Percentiles rank a stretch among this genome's conserved stretches.
phyloP scores from a whole-genome alignment of 2,329 filamentous ascomycete genomes.

The Pseudogymnoascus sp. region DNA sequence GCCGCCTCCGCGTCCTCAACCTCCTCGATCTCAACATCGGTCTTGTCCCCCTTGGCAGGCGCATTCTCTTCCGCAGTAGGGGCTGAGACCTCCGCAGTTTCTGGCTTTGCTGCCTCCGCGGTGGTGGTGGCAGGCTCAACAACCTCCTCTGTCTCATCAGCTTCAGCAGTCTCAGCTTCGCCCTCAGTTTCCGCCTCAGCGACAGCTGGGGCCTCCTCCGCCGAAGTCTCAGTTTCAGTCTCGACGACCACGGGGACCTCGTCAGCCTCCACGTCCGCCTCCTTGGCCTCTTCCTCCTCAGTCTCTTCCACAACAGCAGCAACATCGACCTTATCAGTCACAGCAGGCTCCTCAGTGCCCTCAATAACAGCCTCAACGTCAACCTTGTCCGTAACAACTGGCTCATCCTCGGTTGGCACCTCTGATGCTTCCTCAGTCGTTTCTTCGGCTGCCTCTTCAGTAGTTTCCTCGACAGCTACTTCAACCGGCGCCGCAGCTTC shows the following conservation, averaged over 20 bases:
- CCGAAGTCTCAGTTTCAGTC: constrained; percentile 15
- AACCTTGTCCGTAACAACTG: neutral
- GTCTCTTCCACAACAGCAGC: neutral
- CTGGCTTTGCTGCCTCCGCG: constrained; percentile 3
- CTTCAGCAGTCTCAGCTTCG: neutral
- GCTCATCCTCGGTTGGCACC: neutral
- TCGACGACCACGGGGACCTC: neutral
- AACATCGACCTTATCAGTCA: neutral
- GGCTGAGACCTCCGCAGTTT: neutral
- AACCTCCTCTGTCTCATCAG: neutral
- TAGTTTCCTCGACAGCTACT: neutral
- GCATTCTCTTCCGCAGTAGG: neutral
- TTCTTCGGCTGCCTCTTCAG: neutral
- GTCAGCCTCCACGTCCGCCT: neutral
- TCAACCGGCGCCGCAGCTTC: neutral
- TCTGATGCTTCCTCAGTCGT: neutral
- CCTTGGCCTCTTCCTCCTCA: neutral
- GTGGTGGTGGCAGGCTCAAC: neutral
- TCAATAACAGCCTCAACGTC: neutral
- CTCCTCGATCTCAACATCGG: neutral
- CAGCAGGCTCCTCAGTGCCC: neutral
- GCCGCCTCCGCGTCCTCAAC: neutral
- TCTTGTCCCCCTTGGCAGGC: neutral
- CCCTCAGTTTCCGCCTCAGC: neutral
- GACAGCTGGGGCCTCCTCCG: neutral